Evolutionary conservation across 202 grass and related monocot genomes (phyloP), one percentile per base, ranked within the genome.

Genomic region (Schoenoplectus triqueter): DNA sequence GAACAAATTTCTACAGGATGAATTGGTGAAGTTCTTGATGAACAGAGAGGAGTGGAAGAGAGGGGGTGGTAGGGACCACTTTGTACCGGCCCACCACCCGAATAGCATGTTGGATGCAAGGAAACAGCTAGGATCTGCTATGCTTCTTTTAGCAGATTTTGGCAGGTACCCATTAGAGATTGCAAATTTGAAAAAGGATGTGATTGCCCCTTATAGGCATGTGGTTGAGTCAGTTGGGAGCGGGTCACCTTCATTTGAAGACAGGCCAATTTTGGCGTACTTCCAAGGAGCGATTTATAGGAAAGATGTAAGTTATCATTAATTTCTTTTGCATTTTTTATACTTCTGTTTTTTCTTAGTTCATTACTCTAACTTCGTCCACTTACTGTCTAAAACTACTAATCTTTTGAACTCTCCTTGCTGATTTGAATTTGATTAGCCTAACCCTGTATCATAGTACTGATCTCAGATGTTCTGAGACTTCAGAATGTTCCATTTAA

Each of bases 131-230:
- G 86, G 89, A 49, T 31, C 87, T 45, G 90, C 94, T 86, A 97
- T 91, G 90, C 88, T 94, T 72, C 84, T 97, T 10, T 85, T 97
- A 17, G 90, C 92, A 0, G 94, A 92, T 86, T 94, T 97, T 76
- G 94, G 92, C 14, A 88, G 94, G 87, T 97, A 94, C 86, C 88
- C 89, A 0, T 80, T 85, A 3, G 84, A 90, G 68, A 90, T 94
- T 51, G 94, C 94, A 0, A 97, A 97, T 86, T 85, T 97, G 21
- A 91, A 91, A 82, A 97, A 97, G 82, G 94, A 97, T 88, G 63
- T 97, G 56, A 85, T 97, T 52, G 90, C 90, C 21, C 94, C 92
- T 6, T 97, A 97, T 91, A 92, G 60, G 82, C 94, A 97, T 76
- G 94, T 97, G 47, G 82, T 92, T 0, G 81, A 69, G 17, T 92